Base-by-base conservation (phyloP, 495 filamentous ascomycete genomes). In the Annulohypoxylon moriforme region DNA sequence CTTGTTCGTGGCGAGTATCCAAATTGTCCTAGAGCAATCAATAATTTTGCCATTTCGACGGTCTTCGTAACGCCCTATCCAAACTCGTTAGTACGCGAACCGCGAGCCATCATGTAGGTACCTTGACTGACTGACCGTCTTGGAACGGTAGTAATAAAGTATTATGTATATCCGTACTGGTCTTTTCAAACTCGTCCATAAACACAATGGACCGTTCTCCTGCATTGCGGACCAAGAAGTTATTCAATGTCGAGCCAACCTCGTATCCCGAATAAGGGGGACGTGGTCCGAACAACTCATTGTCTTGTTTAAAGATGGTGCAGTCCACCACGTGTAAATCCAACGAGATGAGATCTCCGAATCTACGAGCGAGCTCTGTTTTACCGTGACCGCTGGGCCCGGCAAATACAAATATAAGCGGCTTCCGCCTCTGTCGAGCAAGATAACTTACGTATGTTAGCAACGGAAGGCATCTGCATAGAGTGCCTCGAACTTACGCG, bases 161-260 rank as follows among this genome's bases (percentile, higher is more conserved):
- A 25, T 83, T 63, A 8, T 80, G 79, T 16, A 86, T 78, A 2
- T 82, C 79, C 1, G 75, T 18, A 6, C 74, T 81, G 14, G 86
- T 87, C 76, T 89, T 89, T 38, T 89, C 87, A 44, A 89, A 88
- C 57, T 89, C 86, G 58, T 89, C 87, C 20, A 89, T 68, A 60
- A 88, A 88, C 5, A 89, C 82, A 8, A 89, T 80, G 22, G 75
- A 78, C 20, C 76, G 68, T 53, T 79, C 20, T 10, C 81, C 83
- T 8, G 67, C 67, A 31, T 85, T 71, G 11, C 55, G 34, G 0
- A 76, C 81, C 0, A 89, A 73, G 65, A 86, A 87, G 68, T 89
- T 89, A 36, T 88, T 89, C 5, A 88, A 42, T 0, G 72, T 78
- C 0, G 81, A 78, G 0, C 87, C 86, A 3, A 75, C 27, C 34